Percentiles rank a stretch among this genome's conserved stretches.
These are phyloP conservation scores for Neurospora crassa DNA, from an alignment of 2,329 filamentous ascomycete genomes.

Conservation along the genomic window DNA sequence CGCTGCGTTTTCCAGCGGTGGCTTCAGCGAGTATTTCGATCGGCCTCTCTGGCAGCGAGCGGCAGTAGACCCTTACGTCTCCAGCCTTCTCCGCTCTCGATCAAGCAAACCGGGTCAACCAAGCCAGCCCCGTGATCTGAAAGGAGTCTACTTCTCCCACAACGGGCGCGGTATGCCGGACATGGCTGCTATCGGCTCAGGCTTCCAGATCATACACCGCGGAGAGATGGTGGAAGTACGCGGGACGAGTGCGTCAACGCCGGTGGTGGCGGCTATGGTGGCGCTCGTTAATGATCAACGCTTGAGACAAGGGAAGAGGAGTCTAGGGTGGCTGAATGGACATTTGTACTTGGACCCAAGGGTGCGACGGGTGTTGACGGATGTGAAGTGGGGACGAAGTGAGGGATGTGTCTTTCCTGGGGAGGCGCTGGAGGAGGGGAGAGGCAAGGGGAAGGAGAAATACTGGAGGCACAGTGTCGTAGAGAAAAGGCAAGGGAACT, in stretches of 20 bases:
- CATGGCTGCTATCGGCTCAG: slow-evolving; percentile 45
- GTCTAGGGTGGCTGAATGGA: slow-evolving; percentile 46
- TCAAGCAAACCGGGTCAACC: not conserved
- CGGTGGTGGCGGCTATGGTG: slow-evolving; percentile 44
- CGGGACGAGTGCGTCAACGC: slow-evolving; percentile 44
- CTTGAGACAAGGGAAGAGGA: slow-evolving; percentile 35
- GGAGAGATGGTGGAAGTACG: slow-evolving; percentile 21
- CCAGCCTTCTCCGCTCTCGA: not conserved
- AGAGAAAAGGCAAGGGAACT: not conserved
- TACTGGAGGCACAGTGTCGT: not conserved
- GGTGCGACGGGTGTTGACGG: slow-evolving; percentile 29
- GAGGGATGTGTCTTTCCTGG: slow-evolving; percentile 28
- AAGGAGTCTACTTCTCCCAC: slow-evolving; percentile 35
- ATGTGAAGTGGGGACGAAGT: slow-evolving; percentile 32
- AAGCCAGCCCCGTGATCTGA: slow-evolving; percentile 17
- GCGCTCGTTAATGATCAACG: slow-evolving; percentile 45
- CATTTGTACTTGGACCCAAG: slow-evolving; percentile 30
- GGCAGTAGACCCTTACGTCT: slow-evolving; percentile 31
- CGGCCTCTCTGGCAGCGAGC: slow-evolving; percentile 36
- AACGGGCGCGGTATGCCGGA: slow-evolving; percentile 41
- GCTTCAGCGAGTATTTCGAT: slow-evolving; percentile 42
- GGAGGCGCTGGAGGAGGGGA: slow-evolving; percentile 24
- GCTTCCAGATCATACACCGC: slow-evolving; percentile 34
- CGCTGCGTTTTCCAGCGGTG: slow-evolving; percentile 38
- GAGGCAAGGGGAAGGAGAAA: not conserved